Conservation (phyloP, 139 green algal genomes). For the Zygnema circumcarinatum region DNA sequence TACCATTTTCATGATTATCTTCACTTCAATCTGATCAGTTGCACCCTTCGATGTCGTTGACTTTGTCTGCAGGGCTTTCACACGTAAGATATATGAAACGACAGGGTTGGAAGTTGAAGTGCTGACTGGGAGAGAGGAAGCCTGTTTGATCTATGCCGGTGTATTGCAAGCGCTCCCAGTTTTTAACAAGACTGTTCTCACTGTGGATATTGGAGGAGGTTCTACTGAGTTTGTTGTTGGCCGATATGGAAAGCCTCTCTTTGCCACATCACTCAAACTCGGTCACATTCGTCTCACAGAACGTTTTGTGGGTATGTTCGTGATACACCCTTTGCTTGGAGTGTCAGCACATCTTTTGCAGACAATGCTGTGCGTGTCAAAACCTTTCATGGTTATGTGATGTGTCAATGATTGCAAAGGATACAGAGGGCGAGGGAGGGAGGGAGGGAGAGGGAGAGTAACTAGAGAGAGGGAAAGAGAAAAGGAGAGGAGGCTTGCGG, state of each 20-base stretch:
- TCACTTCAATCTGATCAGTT: not conserved
- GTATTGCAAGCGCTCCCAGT: constrained; percentile 53
- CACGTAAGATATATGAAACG: constrained; percentile 22
- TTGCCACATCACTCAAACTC: constrained; percentile 54
- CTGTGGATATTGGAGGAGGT: too few relatives aligned
- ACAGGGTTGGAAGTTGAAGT: constrained; percentile 57
- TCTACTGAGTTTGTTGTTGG: constrained; percentile 57
- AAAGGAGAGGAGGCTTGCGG: too few relatives aligned
- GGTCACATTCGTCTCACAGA: constrained; percentile 50
- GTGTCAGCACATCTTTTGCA: not conserved
- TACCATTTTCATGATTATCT: not conserved
- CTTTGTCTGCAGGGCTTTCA: constrained; percentile 15
- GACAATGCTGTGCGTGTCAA: not conserved
- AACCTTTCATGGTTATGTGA: not conserved
- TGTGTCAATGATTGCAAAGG: not conserved
- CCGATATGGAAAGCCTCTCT: constrained; percentile 30
- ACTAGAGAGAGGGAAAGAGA: too few relatives aligned
- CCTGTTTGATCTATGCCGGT: constrained; percentile 56
- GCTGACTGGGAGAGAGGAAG: constrained; percentile 54
- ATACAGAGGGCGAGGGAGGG: too few relatives aligned
- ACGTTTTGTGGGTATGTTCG: not conserved
- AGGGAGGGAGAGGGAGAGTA: too few relatives aligned
- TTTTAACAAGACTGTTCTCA: constrained; percentile 37
- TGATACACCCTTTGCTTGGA: not conserved
- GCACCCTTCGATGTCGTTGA: not conserved